Evolutionary conservation across 768 basidiomycete species (phyloP).

Genomic region (Phaffia tasmanica): DNA sequence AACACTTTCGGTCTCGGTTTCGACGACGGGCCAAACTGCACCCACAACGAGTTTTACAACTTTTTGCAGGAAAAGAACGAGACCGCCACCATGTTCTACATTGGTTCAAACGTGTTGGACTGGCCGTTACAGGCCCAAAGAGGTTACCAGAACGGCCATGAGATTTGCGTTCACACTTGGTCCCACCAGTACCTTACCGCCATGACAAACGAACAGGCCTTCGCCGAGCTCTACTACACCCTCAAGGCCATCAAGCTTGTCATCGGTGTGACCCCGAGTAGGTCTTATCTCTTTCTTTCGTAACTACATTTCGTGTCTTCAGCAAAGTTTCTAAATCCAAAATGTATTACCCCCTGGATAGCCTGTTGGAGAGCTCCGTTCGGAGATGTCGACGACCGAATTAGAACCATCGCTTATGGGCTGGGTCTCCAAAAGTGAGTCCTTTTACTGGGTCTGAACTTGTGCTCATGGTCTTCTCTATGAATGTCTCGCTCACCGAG

Average conservation of each 20-base stretch:
- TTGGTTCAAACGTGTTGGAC: slow-evolving; percentile 41
- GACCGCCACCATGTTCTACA: slow-evolving; percentile 40
- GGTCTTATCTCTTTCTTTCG: slow-evolving; percentile 22
- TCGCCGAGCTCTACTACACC: slow-evolving; percentile 34
- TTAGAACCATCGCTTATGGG: slow-evolving; percentile 33
- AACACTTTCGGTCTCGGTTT: slow-evolving; percentile 37
- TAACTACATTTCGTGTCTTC: background rate
- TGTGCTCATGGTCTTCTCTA: slow-evolving; percentile 7
- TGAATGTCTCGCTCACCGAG: too few species aligned
- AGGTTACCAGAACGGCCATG: slow-evolving; percentile 36
- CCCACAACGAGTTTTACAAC: slow-evolving; percentile 41
- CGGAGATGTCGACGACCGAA: slow-evolving; percentile 37
- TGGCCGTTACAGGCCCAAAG: slow-evolving; percentile 41
- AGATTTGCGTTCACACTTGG: slow-evolving; percentile 30
- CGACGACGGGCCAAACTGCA: slow-evolving; percentile 41
- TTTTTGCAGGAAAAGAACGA: slow-evolving; percentile 35
- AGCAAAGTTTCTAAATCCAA: background rate
- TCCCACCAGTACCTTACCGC: slow-evolving; percentile 19
- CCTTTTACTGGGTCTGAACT: slow-evolving; percentile 26
- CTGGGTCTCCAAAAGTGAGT: slow-evolving; percentile 3
- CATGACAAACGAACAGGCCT: slow-evolving; percentile 13
- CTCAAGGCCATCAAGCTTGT: slow-evolving; percentile 32
- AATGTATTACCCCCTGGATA: too few species aligned
- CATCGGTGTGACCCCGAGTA: slow-evolving; percentile 31
- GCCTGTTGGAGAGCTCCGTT: slow-evolving; percentile 33